Evolutionary conservation across 371 early-diverging fungal genomes (phyloP).

Genomic region (Mucor circinelloides): DNA sequence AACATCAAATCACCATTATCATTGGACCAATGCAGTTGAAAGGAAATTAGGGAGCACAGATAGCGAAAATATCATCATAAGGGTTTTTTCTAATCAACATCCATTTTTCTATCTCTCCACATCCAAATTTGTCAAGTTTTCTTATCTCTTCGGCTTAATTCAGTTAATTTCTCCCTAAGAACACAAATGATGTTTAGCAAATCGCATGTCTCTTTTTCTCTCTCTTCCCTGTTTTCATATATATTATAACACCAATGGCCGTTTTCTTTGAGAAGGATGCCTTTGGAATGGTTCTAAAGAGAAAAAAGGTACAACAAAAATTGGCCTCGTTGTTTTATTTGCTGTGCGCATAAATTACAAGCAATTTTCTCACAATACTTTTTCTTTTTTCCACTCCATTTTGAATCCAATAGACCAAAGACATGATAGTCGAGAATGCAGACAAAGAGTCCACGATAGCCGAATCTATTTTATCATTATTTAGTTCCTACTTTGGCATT

Average conservation of each 20-base stretch:
- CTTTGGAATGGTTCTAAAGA: neutral
- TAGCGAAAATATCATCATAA: neutral
- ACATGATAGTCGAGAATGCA: neutral
- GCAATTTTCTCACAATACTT: neutral
- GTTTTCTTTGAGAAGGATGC: neutral
- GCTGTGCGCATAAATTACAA: neutral
- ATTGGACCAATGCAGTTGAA: neutral
- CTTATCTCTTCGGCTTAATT: neutral
- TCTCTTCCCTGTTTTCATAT: neutral
- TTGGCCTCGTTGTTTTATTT: neutral
- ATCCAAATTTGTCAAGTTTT: neutral
- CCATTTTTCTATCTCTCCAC: neutral
- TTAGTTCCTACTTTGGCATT: neutral
- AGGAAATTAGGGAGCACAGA: neutral
- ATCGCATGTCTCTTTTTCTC: neutral
- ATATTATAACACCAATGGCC: neutral
- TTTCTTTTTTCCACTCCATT: neutral
- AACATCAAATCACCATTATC: neutral
- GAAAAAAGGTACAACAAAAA: conserved; percentile 1
- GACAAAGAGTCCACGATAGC: neutral
- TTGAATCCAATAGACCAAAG: neutral
- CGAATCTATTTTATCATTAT: neutral
- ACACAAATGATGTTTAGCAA: neutral
- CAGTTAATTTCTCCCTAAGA: neutral
- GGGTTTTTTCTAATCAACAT: neutral